Evolutionary conservation across 768 basidiomycete species (phyloP), one percentile per base, ranked within the genome.

Genomic region (Dioszegia crocea): DNA sequence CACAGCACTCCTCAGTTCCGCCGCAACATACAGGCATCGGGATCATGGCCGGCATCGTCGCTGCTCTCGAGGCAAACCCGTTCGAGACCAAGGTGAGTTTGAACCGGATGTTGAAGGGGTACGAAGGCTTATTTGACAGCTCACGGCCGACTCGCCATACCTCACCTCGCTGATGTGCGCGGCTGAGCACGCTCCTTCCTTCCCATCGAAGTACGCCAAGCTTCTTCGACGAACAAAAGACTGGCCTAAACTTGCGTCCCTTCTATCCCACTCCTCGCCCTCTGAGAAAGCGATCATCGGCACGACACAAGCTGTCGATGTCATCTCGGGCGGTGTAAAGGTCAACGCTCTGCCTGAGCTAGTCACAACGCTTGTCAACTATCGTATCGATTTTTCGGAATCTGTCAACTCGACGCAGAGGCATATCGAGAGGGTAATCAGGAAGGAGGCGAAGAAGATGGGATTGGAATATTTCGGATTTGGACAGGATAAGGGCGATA

Each of bases 231-330:
- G 17, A 8, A 63, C 65, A 16, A 60, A 56, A 17, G 56, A 57
- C 17, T 71, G 58, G 52, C 59, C 66, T 3, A 57, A 63, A 30
- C 61, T 74, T 9, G 70, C 73, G 24, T 45, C 66, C 5, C 27
- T 63, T 8, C 46, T 68, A 44, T 53, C 64, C 1, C 30, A 51
- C 21, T 44, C 55, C 24, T 63, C 63, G 0, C 47, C 45, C 0
- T 21, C 45, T 19, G 24, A 61, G 12, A 58, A 60, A 38, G 74
- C 74, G 2, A 51, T 72, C 41, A 59, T 74, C 4, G 53, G 64
- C 23, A 76, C 75, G 11, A 74, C 73, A 0, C 66, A 66, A 6
- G 75, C 75, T 3, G 67, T 76, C 41, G 73, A 75, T 33, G 70
- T 76, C 19, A 63, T 76, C 58, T 36, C 62, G 46, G 75, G 74